Evolutionary conservation across 176 grass and related monocot genomes (phyloP), one percentile per base, ranked within the genome.

Genomic region (Hordeum marinum): DNA sequence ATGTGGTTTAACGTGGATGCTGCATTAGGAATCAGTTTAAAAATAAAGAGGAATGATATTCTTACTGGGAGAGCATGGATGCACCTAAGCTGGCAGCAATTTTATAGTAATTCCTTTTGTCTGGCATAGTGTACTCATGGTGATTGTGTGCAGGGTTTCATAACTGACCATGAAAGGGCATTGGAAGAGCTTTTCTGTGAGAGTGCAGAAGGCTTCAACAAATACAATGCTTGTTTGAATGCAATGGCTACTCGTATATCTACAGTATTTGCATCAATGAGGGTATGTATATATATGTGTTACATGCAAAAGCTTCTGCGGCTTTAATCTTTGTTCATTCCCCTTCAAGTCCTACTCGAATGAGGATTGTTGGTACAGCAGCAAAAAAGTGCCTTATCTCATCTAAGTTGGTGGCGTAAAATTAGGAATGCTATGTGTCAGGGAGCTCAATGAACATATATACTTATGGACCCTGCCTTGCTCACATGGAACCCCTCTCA

Each of bases 151-250:
- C 82, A 98, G 96, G 96, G 93, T 84, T 98, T 98, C 83, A 75
- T 87, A 80, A 98, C 96, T 66, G 96, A 95, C 77, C 96, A 98
- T 50, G 96, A 98, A 77, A 98, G 89, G 76, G 96, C 96, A 40
- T 78, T 98, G 87, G 96, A 98, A 87, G 96, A 98, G 91, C 80
- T 98, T 87, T 98, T 98, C 84, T 90, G 89, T 76, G 93, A 98
- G 92, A 98, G 92, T 83, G 89, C 89, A 52, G 91, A 94, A 85
- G 86, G 68, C 11, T 98, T 91, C 69, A 90, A 98, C 67, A 94
- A 89, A 79, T 98, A 98, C 88, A 98, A 98, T 85, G 89, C 87
- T 67, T 98, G 96, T 83, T 82, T 98, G 70, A 92, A 95, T 76
- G 72, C 91, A 82, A 98, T 98, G 96, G 93, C 96, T 69, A 95